Percentiles rank a stretch among this genome's conserved stretches.
These are phyloP conservation scores for Fragaria vesca DNA, from an alignment of 306 rosid species.

Conservation along the genomic window DNA sequence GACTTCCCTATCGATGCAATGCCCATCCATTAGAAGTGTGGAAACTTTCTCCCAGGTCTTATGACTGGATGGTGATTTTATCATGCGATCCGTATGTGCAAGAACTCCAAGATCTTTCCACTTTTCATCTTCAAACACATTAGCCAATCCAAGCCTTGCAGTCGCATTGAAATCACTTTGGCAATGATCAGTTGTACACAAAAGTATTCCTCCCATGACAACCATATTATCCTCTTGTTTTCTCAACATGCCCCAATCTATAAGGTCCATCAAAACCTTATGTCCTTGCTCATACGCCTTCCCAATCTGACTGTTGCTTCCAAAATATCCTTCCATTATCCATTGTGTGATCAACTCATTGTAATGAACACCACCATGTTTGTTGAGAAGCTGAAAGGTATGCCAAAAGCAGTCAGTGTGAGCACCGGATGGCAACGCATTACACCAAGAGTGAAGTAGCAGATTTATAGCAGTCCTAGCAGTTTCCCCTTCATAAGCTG, in stretches of 20 bases:
- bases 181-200: not conserved
- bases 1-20: constrained; percentile 17
- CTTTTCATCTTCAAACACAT: constrained; percentile 12
- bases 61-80: constrained; percentile 10
- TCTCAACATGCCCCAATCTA: constrained; percentile 26
- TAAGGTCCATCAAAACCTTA: constrained; percentile 29
- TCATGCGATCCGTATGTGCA: constrained; percentile 18
- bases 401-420: constrained; percentile 29
- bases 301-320: constrained; percentile 13
- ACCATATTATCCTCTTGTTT: constrained; percentile 20
- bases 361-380: constrained; percentile 28
- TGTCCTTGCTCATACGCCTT: constrained; percentile 31
- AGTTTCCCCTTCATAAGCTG: not conserved
- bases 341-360: constrained; percentile 38
- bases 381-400: constrained; percentile 17
- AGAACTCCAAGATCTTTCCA: constrained; percentile 29
- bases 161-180: constrained; percentile 4
- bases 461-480: not conserved
- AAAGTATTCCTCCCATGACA: constrained; percentile 4
- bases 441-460: constrained; percentile 19
- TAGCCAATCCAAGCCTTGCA: constrained; percentile 31
- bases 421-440: constrained; percentile 13
- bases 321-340: constrained; percentile 41
- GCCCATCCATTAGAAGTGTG: constrained; percentile 32
- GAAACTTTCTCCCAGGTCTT: constrained; percentile 14